Conservation (phyloP, 306 rosid species). For the Morella rubra region DNA sequence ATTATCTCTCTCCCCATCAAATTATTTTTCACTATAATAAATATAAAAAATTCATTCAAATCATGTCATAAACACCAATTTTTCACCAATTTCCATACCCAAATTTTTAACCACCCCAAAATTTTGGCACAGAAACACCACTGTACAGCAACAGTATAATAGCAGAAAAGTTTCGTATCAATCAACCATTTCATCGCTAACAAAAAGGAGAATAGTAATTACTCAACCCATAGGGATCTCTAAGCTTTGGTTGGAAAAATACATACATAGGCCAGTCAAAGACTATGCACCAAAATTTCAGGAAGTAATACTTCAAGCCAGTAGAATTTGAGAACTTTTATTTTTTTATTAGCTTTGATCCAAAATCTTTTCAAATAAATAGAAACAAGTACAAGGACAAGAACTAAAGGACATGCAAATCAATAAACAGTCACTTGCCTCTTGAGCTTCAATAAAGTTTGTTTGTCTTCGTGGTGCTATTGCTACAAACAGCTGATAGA, state of each 20-base stretch:
- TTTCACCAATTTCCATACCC: too few species aligned
- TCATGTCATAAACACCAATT: too few species aligned
- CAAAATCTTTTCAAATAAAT: neutral
- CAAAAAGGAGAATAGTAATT: neutral
- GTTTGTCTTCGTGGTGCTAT: slow-evolving; percentile 3
- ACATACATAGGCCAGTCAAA: neutral
- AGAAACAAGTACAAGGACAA: neutral
- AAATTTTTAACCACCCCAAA: too few species aligned
- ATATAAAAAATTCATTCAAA: too few species aligned
- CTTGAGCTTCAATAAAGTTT: slow-evolving; percentile 9
- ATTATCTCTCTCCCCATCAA: too few species aligned
- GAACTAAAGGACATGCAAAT: neutral
- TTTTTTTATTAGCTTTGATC: neutral
- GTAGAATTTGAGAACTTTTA: neutral
- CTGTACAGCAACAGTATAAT: neutral
- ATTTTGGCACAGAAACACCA: too few species aligned
- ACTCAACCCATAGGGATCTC: slow-evolving; percentile 1
- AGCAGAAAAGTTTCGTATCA: neutral
- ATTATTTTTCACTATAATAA: too few species aligned
- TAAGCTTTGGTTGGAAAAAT: neutral
- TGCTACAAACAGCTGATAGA: slow-evolving; percentile 14
- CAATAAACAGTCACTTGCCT: slow-evolving; percentile 40
- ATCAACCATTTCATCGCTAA: neutral
- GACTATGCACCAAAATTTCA: neutral
- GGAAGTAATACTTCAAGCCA: slow-evolving; percentile 3